Evolutionary conservation across 768 basidiomycete species (phyloP), one percentile per base, ranked within the genome.

Genomic region (Tricholoma sp.): DNA sequence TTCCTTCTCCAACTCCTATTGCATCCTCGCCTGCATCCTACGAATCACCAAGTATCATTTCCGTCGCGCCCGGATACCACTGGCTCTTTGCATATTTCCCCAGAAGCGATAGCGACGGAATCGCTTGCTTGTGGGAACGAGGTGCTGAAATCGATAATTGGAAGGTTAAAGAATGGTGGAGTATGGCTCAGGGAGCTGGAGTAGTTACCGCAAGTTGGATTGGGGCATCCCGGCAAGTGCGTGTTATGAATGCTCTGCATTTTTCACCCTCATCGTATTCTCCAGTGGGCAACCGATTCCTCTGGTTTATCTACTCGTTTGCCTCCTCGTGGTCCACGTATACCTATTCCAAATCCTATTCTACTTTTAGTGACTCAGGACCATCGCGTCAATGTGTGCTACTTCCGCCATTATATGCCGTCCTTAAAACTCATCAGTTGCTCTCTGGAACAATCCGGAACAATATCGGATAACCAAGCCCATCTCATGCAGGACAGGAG

Each of bases 31-130:
- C 80, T 6, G 54, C 69, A 10, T 74, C 77, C 2, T 90, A 84
- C 65, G 77, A 80, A 15, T 82, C 88, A 6, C 83, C 88, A 0
- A 79, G 79, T 6, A 68, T 85, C 31, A 81, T 91, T 50, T 80
- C 82, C 6, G 76, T 83, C 17, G 79, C 83, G 5, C 77, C 85
- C 2, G 72, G 72, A 29, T 82, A 85, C 57, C 74, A 78, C 49
- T 86, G 80, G 82, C 65, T 91, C 4, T 90, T 89, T 63, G 88
- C 88, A 1, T 91, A 84, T 64, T 91, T 87, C 64, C 87, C 88
- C 10, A 76, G 84, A 39, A 72, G 72, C 31, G 78, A 76, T 24
- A 66, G 70, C 1, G 82, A 84, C 57, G 86, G 88, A 10, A 68
- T 80, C 42, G 82, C 78, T 11, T 88, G 88, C 64, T 60, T 90